Conservation (phyloP, 345 rosid genomes). For the Citrus maxima region DNA sequence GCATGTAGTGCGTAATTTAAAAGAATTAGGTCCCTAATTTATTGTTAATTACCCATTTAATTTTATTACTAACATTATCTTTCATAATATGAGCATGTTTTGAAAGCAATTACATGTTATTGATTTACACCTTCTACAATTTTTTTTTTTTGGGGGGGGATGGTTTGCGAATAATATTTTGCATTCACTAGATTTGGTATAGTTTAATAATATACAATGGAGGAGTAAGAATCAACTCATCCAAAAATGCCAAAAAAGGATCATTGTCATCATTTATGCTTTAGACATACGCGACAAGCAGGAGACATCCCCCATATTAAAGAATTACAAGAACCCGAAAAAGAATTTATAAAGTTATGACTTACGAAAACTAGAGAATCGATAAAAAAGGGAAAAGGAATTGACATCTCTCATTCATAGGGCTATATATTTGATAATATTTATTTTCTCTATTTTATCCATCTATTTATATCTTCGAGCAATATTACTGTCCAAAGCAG, state of each 20-base stretch:
- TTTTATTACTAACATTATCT: no score
- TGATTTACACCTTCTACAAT: no score
- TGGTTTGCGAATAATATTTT: background rate
- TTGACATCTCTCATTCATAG: background rate
- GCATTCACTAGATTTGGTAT: background rate
- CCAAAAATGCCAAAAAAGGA: background rate
- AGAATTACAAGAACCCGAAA: background rate
- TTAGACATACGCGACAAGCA: background rate
- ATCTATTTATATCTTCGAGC: background rate
- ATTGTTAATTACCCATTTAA: no score
- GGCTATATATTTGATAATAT: background rate
- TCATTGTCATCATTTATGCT: conserved; percentile 1
- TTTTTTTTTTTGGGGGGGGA: no score
- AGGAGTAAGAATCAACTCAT: background rate
- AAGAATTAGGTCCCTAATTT: no score
- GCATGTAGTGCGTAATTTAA: no score
- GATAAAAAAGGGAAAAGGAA: no score
- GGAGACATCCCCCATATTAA: background rate
- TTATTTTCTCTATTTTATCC: conserved; percentile 1
- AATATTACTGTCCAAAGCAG: background rate
- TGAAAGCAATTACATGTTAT: no score
- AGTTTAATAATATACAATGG: no score
- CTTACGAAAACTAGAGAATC: background rate
- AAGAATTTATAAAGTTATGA: background rate
- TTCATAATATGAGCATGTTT: no score